A percentile compares a stretch with the other conserved stretches of the same genome.
Evolutionary conservation across 176 grass and related monocot genomes (phyloP).

Genomic region (Microstegium vimineum): DNA sequence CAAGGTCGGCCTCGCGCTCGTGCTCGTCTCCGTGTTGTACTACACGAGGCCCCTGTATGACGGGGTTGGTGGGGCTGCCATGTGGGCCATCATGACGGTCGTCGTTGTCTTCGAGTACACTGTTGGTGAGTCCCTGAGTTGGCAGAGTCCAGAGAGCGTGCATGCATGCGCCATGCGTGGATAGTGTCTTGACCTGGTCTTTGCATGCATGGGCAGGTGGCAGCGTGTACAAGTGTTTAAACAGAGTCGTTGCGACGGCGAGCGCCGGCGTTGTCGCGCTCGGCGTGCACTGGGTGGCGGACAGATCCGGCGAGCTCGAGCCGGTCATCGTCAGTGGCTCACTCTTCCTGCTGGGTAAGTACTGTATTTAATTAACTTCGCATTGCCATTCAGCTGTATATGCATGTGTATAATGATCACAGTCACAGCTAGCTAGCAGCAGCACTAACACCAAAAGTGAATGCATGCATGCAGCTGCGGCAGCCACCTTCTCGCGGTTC

Average conservation of each 20-base stretch:
- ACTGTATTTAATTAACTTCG: too few species aligned
- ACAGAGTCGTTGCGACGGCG: conserved; percentile 66
- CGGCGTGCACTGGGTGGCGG: conserved; percentile 73
- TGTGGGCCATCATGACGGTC: conserved; percentile 64
- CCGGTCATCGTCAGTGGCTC: conserved; percentile 58
- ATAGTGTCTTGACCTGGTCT: neutral
- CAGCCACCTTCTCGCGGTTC: conserved; percentile 84
- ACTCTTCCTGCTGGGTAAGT: conserved; percentile 76
- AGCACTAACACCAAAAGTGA: neutral
- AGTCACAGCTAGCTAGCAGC: neutral
- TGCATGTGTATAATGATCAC: too few species aligned
- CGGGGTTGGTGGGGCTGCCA: conserved; percentile 46
- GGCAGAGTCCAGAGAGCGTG: neutral
- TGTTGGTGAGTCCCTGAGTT: conserved; percentile 47
- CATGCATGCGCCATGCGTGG: neutral
- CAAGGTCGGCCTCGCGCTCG: conserved; percentile 61
- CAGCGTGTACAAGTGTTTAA: conserved; percentile 85
- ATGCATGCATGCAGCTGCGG: conserved; percentile 43
- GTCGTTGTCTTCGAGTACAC: conserved; percentile 71
- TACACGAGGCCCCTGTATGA: conserved; percentile 58
- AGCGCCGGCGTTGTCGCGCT: conserved; percentile 63
- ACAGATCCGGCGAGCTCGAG: conserved; percentile 59
- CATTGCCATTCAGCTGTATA: neutral
- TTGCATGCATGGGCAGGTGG: conserved; percentile 45
- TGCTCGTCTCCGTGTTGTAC: conserved; percentile 63